These are phyloP conservation scores for Mycena amicta DNA, from an alignment of 768 basidiomycete species.

Conservation along the genomic window DNA sequence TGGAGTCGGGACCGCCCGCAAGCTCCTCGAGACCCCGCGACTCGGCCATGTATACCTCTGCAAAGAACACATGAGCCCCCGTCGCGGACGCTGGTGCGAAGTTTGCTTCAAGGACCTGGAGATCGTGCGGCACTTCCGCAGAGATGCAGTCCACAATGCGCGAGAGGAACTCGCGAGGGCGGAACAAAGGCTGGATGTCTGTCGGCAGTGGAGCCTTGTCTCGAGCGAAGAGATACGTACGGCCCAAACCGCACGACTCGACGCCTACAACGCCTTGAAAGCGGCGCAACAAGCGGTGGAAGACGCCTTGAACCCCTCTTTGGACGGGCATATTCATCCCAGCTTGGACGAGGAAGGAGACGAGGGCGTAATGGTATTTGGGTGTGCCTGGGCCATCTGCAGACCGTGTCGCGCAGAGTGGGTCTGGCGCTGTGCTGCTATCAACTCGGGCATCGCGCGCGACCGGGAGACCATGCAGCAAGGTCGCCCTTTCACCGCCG, in stretches of 20 bases:
- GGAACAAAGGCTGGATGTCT: background rate
- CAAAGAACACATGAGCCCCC: slow-evolving; percentile 62
- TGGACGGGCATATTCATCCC: slow-evolving; percentile 25
- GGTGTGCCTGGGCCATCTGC: slow-evolving; percentile 65
- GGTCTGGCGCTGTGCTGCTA: slow-evolving; percentile 58
- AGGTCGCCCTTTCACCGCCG: slow-evolving; percentile 57
- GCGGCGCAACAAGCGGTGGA: background rate
- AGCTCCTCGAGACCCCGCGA: slow-evolving; percentile 37
- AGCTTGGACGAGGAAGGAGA: slow-evolving; percentile 73
- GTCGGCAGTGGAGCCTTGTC: slow-evolving; percentile 8
- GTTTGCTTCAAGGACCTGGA: slow-evolving; percentile 70
- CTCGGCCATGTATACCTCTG: slow-evolving; percentile 57
- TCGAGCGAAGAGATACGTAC: background rate
- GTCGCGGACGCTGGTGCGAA: slow-evolving; percentile 55
- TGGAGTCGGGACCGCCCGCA: slow-evolving; percentile 53
- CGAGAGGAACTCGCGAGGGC: slow-evolving; percentile 6
- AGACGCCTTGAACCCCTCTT: slow-evolving; percentile 25
- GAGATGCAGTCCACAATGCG: background rate
- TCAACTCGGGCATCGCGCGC: slow-evolving; percentile 35
- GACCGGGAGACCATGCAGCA: slow-evolving; percentile 54
- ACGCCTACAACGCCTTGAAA: background rate
- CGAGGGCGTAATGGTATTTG: slow-evolving; percentile 56
- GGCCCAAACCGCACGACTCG: background rate
- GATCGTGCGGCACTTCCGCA: slow-evolving; percentile 33
- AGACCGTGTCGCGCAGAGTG: slow-evolving; percentile 65